Evolutionary conservation across 768 basidiomycete species (phyloP), one percentile per base, ranked within the genome.

Genomic region (Tremella yokohamensis): DNA sequence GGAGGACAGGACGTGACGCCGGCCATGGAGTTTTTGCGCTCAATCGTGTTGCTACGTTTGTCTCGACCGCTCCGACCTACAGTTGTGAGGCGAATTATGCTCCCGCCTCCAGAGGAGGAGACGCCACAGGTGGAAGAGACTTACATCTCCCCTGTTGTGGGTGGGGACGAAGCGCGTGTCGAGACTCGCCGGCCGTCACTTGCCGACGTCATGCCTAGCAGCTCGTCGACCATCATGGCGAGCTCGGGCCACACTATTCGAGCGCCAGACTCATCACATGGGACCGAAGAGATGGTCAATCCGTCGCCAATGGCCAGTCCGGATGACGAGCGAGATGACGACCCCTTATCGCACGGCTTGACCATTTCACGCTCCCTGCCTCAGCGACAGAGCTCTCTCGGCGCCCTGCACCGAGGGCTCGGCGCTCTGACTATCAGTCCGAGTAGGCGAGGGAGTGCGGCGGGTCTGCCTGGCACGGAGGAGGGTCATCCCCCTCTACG

Each of bases 21-120:
- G n/a, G 40, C 45, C 8, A 40, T 49, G 16, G 57, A 20, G 15
- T 42, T 50, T 29, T 25, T 38, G 57, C 60, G 12, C 47, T 22
- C 49, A n/a, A 45, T 39, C 1, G 51, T 40, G 7, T 49, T 57
- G 22, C 57, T 39, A 25, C 49, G 42, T 16, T 50, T 70, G n/a
- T 29, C 40, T 3, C 58, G 69, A 44, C 66, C 66, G 15, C 61
- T 71, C 4, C 49, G 52, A 40, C 69, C 69, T 0, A 68, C 64
- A 49, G 25, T 71, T 9, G 49, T 71, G 9, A 57, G 51, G 2
- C 39, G 45, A 3, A 71, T 71, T 18, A 62, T 68, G 49, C 49
- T 40, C 18, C 64, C 64, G 13, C 56, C 62, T 12, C 42, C 42
- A 6, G n/a, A n/a, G 6, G 37, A 37, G 11, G 29, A 40, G 13